Conservation (phyloP, 768 basidiomycete genomes). For the Russula virescens region DNA sequence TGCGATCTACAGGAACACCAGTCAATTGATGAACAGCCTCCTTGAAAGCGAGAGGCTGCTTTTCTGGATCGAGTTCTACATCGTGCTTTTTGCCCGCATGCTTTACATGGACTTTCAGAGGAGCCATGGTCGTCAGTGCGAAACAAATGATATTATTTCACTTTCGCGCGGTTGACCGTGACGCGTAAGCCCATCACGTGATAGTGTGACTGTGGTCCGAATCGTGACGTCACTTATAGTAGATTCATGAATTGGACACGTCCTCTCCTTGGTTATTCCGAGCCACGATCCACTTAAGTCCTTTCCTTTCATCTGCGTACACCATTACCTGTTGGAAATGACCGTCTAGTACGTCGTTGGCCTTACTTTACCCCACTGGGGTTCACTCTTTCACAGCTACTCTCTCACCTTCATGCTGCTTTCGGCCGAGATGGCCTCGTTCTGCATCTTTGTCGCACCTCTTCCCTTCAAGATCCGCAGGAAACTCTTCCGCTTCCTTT, state of each 20-base stretch:
- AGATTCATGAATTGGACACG: not conserved
- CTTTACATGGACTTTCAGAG: slow-evolving; percentile 76
- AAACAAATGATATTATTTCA: not conserved
- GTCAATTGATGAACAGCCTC: slow-evolving; percentile 74
- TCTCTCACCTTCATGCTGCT: slow-evolving; percentile 76
- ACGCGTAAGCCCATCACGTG: slow-evolving; percentile 20
- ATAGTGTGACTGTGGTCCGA: not conserved
- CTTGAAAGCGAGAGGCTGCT: slow-evolving; percentile 71
- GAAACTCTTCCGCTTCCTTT: slow-evolving; percentile 64
- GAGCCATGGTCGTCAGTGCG: slow-evolving; percentile 44
- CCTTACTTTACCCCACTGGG: not conserved
- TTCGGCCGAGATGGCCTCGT: slow-evolving; percentile 80
- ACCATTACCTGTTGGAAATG: slow-evolving; percentile 32
- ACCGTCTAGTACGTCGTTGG: slow-evolving; percentile 41
- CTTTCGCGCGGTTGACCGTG: not conserved
- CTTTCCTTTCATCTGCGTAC: not conserved
- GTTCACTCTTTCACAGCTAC: slow-evolving; percentile 46
- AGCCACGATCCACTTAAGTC: not conserved
- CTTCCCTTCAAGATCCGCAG: slow-evolving; percentile 74
- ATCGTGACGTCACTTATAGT: slow-evolving; percentile 8
- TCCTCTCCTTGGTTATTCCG: not conserved
- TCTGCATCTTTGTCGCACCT: slow-evolving; percentile 78
- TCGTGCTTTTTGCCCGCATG: slow-evolving; percentile 79
- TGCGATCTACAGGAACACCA: slow-evolving; percentile 82
- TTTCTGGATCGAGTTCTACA: slow-evolving; percentile 66